These are phyloP conservation scores for Pelagophyceae sp. DNA, from an alignment of 352 stramenopile species.

Conservation along the genomic window DNA sequence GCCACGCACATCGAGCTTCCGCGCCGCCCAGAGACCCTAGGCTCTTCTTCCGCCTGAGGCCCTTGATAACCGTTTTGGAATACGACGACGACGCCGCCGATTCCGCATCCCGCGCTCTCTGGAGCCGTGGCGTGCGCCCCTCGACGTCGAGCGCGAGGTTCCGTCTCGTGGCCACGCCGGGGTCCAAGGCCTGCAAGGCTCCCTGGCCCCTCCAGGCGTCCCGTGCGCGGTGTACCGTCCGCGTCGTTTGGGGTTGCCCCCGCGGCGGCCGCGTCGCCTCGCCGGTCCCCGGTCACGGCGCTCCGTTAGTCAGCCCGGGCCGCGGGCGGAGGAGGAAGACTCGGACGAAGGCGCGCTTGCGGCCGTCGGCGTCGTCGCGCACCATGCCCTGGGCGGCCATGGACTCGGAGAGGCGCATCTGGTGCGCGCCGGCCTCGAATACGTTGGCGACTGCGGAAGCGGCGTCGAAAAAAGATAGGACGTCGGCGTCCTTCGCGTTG, in stretches of 20 bases:
- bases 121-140: too few relatives aligned
- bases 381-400: background rate
- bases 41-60: too few relatives aligned
- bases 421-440: background rate
- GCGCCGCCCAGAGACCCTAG: too few relatives aligned
- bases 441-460: background rate
- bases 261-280: too few relatives aligned
- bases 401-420: background rate
- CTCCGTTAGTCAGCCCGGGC: background rate
- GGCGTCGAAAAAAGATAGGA: slow-evolving; percentile 51
- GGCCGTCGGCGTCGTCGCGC: background rate
- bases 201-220: too few relatives aligned
- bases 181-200: too few relatives aligned
- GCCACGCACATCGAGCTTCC: too few relatives aligned
- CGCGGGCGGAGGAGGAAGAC: background rate
- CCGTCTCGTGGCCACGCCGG: too few relatives aligned
- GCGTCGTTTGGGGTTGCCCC: too few relatives aligned
- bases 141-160: too few relatives aligned
- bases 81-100: background rate
- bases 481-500: slow-evolving; percentile 65
- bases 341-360: background rate
- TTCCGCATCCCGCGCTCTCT: too few relatives aligned
- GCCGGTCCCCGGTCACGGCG: too few relatives aligned
- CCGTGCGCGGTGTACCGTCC: background rate
- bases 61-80: background rate